Evolutionary conservation across 2,329 filamentous ascomycete species (phyloP).

Genomic region (Cordyceps militaris): DNA sequence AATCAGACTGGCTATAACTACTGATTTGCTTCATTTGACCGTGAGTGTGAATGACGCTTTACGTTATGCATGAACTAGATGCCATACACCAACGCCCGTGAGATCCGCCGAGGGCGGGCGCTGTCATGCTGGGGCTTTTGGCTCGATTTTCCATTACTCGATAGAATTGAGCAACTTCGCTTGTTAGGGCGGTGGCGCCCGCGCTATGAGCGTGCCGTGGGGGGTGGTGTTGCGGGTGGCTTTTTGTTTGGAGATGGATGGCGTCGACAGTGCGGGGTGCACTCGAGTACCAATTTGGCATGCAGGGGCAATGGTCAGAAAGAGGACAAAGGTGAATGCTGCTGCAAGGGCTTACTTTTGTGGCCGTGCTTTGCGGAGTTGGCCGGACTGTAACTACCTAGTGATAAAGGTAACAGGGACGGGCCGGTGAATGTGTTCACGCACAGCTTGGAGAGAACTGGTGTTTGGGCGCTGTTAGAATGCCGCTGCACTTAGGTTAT

Average conservation of each 20-base stretch:
- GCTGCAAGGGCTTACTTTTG: neutral
- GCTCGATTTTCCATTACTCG: slow-evolving; percentile 5
- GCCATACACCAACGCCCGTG: neutral
- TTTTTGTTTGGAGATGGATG: neutral
- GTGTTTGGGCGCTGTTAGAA: too few relatives aligned
- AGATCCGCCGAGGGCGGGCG: neutral
- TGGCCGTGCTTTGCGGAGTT: neutral
- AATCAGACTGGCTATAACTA: neutral
- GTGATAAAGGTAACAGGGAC: neutral
- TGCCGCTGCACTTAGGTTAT: neutral
- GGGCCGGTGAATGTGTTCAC: too few relatives aligned
- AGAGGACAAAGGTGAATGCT: neutral
- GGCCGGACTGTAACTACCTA: neutral
- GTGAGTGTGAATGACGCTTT: neutral
- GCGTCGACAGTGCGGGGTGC: neutral
- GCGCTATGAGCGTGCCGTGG: neutral
- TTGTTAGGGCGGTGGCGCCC: neutral
- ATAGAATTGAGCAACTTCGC: slow-evolving; percentile 9
- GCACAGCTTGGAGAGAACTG: too few relatives aligned
- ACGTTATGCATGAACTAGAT: neutral
- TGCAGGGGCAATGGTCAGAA: neutral
- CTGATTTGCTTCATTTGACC: neutral
- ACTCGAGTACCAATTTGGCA: neutral
- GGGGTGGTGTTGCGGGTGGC: neutral
- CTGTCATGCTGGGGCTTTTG: neutral